Evolutionary conservation across 495 filamentous ascomycete genomes (phyloP).

Genomic region (Delitschia confertaspora): DNA sequence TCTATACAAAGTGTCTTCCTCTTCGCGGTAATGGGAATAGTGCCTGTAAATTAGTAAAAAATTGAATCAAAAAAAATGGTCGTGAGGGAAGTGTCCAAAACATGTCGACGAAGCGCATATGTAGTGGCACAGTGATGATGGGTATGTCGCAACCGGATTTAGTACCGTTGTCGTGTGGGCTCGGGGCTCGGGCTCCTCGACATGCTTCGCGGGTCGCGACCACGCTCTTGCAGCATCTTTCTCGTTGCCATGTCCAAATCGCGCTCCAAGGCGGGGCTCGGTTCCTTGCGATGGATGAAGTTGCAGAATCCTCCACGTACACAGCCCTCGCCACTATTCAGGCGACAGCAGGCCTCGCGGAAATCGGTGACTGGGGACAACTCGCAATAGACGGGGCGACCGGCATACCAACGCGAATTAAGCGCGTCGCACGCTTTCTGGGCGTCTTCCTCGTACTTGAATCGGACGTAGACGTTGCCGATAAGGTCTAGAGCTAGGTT

Average conservation of each 20-base stretch:
- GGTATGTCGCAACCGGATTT: conserved; percentile 4
- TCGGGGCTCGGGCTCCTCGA: conserved; percentile 42
- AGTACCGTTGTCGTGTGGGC: conserved; percentile 33
- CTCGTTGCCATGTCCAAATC: conserved; percentile 81
- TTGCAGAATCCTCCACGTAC: conserved; percentile 97
- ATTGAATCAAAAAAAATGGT: too few species aligned
- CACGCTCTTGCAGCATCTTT: conserved; percentile 88
- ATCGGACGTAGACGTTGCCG: conserved; percentile 97
- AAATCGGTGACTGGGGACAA: conserved; percentile 95
- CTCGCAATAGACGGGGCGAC: conserved; percentile 95
- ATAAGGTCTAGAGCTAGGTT: conserved; percentile 60
- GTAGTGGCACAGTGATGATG: neutral
- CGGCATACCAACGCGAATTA: conserved; percentile 94
- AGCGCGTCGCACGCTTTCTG: conserved; percentile 88
- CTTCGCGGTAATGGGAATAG: too few species aligned
- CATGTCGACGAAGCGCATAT: too few species aligned
- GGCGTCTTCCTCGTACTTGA: conserved; percentile 98
- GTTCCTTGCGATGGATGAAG: conserved; percentile 97
- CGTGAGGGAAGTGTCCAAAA: too few species aligned
- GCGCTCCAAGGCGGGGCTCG: conserved; percentile 73
- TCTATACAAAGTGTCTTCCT: too few species aligned
- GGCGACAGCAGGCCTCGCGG: conserved; percentile 89
- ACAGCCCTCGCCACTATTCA: conserved; percentile 92
- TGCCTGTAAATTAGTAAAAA: too few species aligned
- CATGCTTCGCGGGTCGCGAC: conserved; percentile 76